phyloP scores from a whole-genome alignment of 345 rosid genomes.

The Anastatica hierochuntica region DNA sequence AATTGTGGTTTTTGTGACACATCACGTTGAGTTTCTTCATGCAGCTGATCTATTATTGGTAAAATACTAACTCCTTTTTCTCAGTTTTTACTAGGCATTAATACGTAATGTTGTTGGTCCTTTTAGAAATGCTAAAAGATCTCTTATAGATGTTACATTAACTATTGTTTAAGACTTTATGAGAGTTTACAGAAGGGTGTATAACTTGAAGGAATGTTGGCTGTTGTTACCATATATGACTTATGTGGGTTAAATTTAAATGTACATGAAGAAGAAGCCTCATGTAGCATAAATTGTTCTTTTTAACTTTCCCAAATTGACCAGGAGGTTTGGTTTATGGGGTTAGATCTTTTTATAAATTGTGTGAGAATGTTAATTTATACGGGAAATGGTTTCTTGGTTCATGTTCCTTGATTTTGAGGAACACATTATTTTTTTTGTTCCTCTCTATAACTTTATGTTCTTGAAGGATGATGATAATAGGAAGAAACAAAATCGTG shows the following conservation, averaged over 20 bases:
- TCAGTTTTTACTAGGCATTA: not conserved
- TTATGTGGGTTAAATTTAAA: too few relatives aligned
- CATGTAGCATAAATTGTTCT: too few relatives aligned
- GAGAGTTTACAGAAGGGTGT: too few relatives aligned
- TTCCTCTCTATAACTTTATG: not conserved
- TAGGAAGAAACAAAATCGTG: conserved; percentile 21
- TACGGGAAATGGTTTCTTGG: conserved; percentile 25
- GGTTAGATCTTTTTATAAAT: too few relatives aligned
- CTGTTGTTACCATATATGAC: too few relatives aligned
- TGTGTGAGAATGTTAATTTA: too few relatives aligned
- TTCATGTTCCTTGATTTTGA: conserved; percentile 32
- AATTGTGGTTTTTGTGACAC: conserved; percentile 92
- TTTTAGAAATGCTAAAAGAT: conserved; percentile 22
- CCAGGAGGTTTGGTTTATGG: too few relatives aligned
- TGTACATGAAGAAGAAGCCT: too few relatives aligned
- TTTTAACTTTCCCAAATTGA: too few relatives aligned
- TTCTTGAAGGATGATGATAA: conserved; percentile 11
- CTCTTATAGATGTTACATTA: conserved; percentile 30
- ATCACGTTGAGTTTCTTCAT: conserved; percentile 98
- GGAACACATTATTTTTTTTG: conserved; percentile 41
- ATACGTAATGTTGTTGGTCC: conserved; percentile 12
- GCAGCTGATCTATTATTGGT: conserved; percentile 94
- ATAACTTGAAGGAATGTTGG: too few relatives aligned
- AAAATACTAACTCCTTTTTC: conserved; percentile 26
- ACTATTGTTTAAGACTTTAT: too few relatives aligned